Evolutionary conservation across 2,329 filamentous ascomycete genomes (phyloP).

Genomic region (Ophiostoma sp.): DNA sequence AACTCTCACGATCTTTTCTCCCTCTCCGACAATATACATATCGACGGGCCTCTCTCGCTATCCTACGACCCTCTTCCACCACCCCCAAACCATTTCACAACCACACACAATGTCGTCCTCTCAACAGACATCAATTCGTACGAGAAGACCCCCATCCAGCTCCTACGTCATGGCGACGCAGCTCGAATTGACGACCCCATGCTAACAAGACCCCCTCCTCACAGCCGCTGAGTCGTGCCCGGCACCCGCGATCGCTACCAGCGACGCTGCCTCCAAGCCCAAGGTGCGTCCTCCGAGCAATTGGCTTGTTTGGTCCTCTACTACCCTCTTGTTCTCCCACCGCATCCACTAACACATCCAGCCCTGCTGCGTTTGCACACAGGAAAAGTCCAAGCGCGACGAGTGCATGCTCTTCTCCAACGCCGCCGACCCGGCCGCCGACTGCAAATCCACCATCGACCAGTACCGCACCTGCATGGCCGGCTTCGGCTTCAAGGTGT

Average conservation of each 20-base stretch:
- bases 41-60: neutral
- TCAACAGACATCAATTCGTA: slow-evolving; percentile 35
- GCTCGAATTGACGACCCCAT: neutral
- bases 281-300: slow-evolving; percentile 41
- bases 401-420: slow-evolving; percentile 99
- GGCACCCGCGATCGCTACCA: slow-evolving; percentile 34
- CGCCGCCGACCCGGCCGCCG: slow-evolving; percentile 74
- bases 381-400: slow-evolving; percentile 88
- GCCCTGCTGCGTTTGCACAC: slow-evolving; percentile 98
- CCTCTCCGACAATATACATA: neutral
- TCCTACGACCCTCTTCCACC: neutral
- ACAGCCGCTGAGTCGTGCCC: slow-evolving; percentile 14
- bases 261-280: slow-evolving; percentile 42
- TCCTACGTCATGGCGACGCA: slow-evolving; percentile 8
- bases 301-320: neutral
- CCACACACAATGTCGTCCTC: slow-evolving; percentile 35
- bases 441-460: slow-evolving; percentile 79
- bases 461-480: slow-evolving; percentile 92
- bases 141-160: slow-evolving; percentile 24
- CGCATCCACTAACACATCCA: slow-evolving; percentile 41
- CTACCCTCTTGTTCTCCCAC: neutral
- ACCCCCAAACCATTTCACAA: neutral
- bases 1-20: neutral
- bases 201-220: neutral
- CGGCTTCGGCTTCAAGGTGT: slow-evolving; percentile 82